Evolutionary conservation across 2,329 filamentous ascomycete species (phyloP).

Genomic region (Endocalyx cinctus): DNA sequence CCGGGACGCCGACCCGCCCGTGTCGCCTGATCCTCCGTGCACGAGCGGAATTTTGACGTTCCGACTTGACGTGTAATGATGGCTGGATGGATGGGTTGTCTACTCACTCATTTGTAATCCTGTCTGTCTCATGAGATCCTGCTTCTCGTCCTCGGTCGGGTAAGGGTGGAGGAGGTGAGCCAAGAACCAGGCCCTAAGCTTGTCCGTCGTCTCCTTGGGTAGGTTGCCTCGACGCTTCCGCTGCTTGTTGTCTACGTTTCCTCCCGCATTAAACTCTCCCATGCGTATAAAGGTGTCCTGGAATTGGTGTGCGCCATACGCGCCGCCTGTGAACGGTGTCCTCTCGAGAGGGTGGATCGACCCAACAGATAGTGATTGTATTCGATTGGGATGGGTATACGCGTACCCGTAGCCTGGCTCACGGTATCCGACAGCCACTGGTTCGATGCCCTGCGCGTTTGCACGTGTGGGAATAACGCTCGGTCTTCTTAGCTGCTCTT

Average conservation of each 20-base stretch:
- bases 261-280: conserved; percentile 33
- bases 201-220: conserved; percentile 84
- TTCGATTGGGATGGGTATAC: conserved; percentile 39
- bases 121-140: conserved; percentile 72
- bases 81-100: no score
- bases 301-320: conserved; percentile 36
- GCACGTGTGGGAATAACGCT: conserved; percentile 14
- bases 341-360: conserved; percentile 39
- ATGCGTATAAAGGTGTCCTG: conserved; percentile 38
- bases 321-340: conserved; percentile 37
- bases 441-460: conserved; percentile 27
- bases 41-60: no score
- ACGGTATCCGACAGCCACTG: conserved; percentile 27
- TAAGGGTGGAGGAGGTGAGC: conserved; percentile 78
- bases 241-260: conserved; percentile 43
- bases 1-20: no score
- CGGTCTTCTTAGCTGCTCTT: conserved; percentile 20
- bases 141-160: conserved; percentile 83
- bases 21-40: no score
- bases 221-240: conserved; percentile 74
- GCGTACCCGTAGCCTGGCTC: conserved; percentile 31
- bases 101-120: conserved; percentile 72
- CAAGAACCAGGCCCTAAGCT: conserved; percentile 74
- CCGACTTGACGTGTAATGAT: no score
- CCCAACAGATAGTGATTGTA: conserved; percentile 43